These are phyloP conservation scores for Penicillium sp. DNA, from an alignment of 2,329 filamentous ascomycete genomes.

Conservation along the genomic window DNA sequence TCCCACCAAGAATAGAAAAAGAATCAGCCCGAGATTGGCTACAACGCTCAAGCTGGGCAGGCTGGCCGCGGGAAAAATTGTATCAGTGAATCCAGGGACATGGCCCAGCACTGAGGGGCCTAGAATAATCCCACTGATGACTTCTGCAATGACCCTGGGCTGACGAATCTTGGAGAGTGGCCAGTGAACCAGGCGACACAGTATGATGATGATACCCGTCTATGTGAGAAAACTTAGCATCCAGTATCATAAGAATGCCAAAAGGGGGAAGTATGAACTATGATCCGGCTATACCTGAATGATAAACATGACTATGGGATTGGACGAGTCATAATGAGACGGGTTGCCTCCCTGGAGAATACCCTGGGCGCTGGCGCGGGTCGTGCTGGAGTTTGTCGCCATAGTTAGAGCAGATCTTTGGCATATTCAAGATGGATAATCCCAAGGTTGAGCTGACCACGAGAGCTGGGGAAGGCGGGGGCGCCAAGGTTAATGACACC, in stretches of 20 bases:
- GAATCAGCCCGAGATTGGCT: conserved; percentile 69
- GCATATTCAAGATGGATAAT: not conserved
- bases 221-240: conserved; percentile 53
- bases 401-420: not conserved
- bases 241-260: not conserved
- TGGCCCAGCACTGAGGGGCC: conserved; percentile 87
- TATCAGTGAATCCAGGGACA: conserved; percentile 72
- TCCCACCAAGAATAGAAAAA: too few relatives aligned
- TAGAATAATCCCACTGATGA: conserved; percentile 79
- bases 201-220: conserved; percentile 71
- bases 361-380: conserved; percentile 56
- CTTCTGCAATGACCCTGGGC: conserved; percentile 80
- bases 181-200: conserved; percentile 73
- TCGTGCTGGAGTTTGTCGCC: conserved; percentile 1
- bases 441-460: not conserved
- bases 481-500: not conserved
- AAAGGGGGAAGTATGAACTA: not conserved
- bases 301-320: conserved; percentile 75
- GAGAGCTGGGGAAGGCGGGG: not conserved
- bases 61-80: conserved; percentile 75
- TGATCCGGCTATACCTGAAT: conserved; percentile 61
- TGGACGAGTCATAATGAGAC: conserved; percentile 65
- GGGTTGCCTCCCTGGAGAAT: conserved; percentile 72
- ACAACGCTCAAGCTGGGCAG: conserved; percentile 75
- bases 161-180: conserved; percentile 72